A percentile compares a stretch with the other conserved stretches of the same genome.
Evolutionary conservation across 2,329 filamentous ascomycete species (phyloP).

Genomic region (Pestalotiopsis sp.): DNA sequence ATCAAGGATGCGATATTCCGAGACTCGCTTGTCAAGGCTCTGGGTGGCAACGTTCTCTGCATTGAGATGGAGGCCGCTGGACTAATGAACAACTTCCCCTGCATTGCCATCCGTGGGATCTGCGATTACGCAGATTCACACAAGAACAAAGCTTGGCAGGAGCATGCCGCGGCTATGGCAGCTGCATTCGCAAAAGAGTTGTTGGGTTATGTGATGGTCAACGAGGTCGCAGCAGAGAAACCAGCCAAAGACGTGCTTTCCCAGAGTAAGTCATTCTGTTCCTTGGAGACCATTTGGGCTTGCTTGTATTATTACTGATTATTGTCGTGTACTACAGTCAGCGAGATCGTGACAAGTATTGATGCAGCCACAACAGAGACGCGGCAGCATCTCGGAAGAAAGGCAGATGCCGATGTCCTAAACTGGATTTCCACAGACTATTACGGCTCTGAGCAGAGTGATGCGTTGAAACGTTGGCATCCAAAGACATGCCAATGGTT

Average conservation of each 20-base stretch:
- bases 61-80: constrained; percentile 24
- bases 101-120: constrained; percentile 28
- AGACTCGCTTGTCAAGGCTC: constrained; percentile 16
- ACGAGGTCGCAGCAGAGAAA: not conserved
- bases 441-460: constrained; percentile 40
- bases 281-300: not conserved
- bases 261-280: not conserved
- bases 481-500: constrained; percentile 48
- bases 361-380: not conserved
- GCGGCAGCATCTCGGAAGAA: not conserved
- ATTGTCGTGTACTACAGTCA: not conserved
- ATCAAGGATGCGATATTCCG: constrained; percentile 25
- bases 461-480: constrained; percentile 38
- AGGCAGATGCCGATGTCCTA: constrained; percentile 22
- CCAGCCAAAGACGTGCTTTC: not conserved
- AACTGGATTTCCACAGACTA: constrained; percentile 42
- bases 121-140: constrained; percentile 29
- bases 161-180: constrained; percentile 21
- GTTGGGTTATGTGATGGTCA: not conserved
- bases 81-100: constrained; percentile 26
- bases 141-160: constrained; percentile 28
- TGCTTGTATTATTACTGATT: not conserved
- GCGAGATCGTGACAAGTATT: not conserved
- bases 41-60: constrained; percentile 20
- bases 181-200: constrained; percentile 25